Percentiles rank a stretch among this genome's conserved stretches.
phyloP scores from a whole-genome alignment of 73 alveolate genomes.

The Paramecium octaurelia region DNA sequence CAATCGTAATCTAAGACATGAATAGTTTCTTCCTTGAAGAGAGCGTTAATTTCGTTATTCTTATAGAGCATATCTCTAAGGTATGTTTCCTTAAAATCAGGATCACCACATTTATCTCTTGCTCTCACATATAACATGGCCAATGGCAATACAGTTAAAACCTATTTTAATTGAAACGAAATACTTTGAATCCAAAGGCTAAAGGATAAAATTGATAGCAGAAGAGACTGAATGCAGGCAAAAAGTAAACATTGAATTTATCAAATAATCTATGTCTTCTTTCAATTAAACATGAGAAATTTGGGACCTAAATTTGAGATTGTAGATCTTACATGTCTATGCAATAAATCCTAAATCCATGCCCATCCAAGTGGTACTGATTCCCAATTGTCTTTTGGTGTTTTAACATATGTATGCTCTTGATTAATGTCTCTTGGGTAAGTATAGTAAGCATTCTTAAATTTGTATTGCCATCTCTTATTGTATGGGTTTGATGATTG shows the following conservation, averaged over 20 bases:
- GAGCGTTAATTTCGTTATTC: slow-evolving; percentile 71
- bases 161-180: background rate
- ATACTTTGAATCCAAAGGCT: slow-evolving; percentile 61
- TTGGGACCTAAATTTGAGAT: slow-evolving; percentile 1
- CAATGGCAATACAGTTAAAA: slow-evolving; percentile 56
- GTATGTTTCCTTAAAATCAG: slow-evolving; percentile 63
- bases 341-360: slow-evolving; percentile 51
- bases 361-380: slow-evolving; percentile 60
- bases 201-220: slow-evolving; percentile 45
- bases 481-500: slow-evolving; percentile 57
- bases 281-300: slow-evolving; percentile 36
- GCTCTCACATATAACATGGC: slow-evolving; percentile 53
- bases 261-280: slow-evolving; percentile 65
- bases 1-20: slow-evolving; percentile 84
- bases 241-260: slow-evolving; percentile 56
- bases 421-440: slow-evolving; percentile 60
- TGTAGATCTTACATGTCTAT: slow-evolving; percentile 44
- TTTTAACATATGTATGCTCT: slow-evolving; percentile 61
- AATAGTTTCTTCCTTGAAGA: slow-evolving; percentile 77
- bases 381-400: slow-evolving; percentile 54
- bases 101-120: slow-evolving; percentile 63
- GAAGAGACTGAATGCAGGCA: slow-evolving; percentile 50
- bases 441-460: slow-evolving; percentile 54
- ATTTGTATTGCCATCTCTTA: slow-evolving; percentile 66
- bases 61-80: slow-evolving; percentile 76